Evolutionary conservation across 768 basidiomycete genomes (phyloP).

Genomic region (Royoungia palumana): DNA sequence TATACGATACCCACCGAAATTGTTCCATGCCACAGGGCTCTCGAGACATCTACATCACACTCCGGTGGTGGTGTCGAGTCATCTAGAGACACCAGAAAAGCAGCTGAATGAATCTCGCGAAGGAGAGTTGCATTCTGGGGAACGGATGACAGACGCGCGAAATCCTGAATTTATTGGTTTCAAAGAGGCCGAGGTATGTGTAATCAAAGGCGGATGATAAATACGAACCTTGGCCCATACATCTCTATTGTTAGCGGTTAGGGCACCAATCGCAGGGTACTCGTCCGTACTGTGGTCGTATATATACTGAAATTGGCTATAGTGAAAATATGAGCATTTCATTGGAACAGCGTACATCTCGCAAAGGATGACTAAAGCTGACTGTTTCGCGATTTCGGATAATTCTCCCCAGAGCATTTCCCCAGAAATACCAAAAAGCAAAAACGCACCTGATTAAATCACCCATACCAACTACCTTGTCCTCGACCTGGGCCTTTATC

Average conservation of each 20-base stretch:
- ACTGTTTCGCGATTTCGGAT: neutral
- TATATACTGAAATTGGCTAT: conserved; percentile 70
- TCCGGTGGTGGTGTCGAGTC: conserved; percentile 44
- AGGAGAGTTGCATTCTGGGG: conserved; percentile 63
- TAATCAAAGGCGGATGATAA: neutral
- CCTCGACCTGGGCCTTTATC: conserved; percentile 55
- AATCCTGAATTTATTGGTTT: conserved; percentile 46
- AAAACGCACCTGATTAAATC: conserved; percentile 62
- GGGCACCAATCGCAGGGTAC: conserved; percentile 72
- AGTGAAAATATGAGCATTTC: conserved; percentile 5
- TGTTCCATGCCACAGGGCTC: conserved; percentile 80
- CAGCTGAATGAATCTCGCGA: conserved; percentile 76
- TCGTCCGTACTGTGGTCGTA: conserved; percentile 59
- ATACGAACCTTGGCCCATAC: conserved; percentile 76
- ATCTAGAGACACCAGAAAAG: conserved; percentile 83
- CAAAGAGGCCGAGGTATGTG: neutral
- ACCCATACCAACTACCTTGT: conserved; percentile 55
- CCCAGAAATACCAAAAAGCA: neutral
- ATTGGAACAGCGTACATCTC: neutral
- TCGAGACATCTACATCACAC: conserved; percentile 56
- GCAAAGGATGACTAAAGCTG: no score
- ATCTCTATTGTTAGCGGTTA: conserved; percentile 80
- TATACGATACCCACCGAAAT: conserved; percentile 40
- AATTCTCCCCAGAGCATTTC: no score
- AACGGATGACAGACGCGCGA: conserved; percentile 54